Evolutionary conservation across 441 rosid genomes (phyloP), one percentile per base, ranked within the genome.

Genomic region (Biscutella laevigata): DNA sequence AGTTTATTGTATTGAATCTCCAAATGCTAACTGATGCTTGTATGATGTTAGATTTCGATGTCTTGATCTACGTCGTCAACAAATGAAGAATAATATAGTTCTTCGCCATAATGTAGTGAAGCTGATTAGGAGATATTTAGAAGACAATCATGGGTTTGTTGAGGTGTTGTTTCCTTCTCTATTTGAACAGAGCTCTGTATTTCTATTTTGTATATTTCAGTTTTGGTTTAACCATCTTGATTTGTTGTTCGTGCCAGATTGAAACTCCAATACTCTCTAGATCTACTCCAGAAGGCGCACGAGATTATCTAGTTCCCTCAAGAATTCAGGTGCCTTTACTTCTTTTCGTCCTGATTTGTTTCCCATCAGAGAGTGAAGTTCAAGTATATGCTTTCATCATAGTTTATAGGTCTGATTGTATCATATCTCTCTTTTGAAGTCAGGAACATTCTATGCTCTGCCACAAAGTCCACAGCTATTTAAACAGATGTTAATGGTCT

Each of bases 251-350:
- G 73, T 76, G 78, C 71, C 71, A 92, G 99, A 88, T 92, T 74
- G 99, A 88, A 80, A 88, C 99, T 61, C 99, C 99, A 53, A 70
- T 88, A 61, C 95, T 92, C 45, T 82, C 94, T 35, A 84, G 92
- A 76, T 92, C 96, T 30, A 92, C 99, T 70, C 99, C 99, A 44
- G 95, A 88, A 79, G 99, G 96, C 44, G 98, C 98, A 16, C 78
- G 95, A 32, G 96, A 92, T 75, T 92, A 84, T 75, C 72, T 92
- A 71, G 98, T 92, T 12, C 99, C 99, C 55, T 88, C 95, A 19
- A 86, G 95, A 81, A 70, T 88, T 84, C 96, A 88, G 96, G 99
- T 88, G 80, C 61, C 59, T 50, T 11, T 41, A 48, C 52, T 70
- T 67, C 32, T 16, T 57, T 47, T 15, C 35, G 45, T 38, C 48